Conservation (phyloP, 1,284 basidiomycete species). For the Trichosporon ovoides region DNA sequence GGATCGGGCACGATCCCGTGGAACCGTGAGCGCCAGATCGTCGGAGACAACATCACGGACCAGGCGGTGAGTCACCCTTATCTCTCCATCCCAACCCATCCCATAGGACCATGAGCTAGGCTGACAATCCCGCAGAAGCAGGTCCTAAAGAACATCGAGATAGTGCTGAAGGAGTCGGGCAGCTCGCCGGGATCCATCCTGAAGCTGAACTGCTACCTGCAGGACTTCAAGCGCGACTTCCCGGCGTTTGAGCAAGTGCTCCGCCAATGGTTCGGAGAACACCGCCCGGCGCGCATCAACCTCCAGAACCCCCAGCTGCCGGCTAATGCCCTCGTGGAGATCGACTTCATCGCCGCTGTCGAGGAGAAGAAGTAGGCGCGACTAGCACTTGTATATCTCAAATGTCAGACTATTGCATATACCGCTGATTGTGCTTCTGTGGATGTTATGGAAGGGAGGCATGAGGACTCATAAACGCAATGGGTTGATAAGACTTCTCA, state of each 20-base stretch:
- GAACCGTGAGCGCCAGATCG: not conserved
- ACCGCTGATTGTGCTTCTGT: too few relatives aligned
- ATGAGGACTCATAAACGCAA: too few relatives aligned
- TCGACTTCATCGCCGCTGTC: not conserved
- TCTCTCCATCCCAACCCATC: too few relatives aligned
- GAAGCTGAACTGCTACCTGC: slow-evolving; percentile 1
- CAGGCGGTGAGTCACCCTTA: not conserved
- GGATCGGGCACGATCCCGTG: not conserved
- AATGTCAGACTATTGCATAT: too few relatives aligned
- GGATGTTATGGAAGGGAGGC: too few relatives aligned
- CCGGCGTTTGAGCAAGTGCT: not conserved
- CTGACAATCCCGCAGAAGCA: not conserved
- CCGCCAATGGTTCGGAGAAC: not conserved
- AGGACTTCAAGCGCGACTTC: not conserved
- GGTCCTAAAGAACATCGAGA: not conserved
- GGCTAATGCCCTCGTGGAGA: not conserved
- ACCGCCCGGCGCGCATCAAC: not conserved
- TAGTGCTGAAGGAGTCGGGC: slow-evolving; percentile 2
- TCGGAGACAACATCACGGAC: not conserved
- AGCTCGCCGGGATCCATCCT: not conserved
- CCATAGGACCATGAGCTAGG: not conserved
- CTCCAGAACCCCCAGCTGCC: not conserved
- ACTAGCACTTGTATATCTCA: too few relatives aligned
- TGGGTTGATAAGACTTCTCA: too few relatives aligned
- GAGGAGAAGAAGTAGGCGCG: not conserved